Base-by-base conservation (phyloP, 2,329 filamentous ascomycete genomes). In the Chaetoscypha palmicola region DNA sequence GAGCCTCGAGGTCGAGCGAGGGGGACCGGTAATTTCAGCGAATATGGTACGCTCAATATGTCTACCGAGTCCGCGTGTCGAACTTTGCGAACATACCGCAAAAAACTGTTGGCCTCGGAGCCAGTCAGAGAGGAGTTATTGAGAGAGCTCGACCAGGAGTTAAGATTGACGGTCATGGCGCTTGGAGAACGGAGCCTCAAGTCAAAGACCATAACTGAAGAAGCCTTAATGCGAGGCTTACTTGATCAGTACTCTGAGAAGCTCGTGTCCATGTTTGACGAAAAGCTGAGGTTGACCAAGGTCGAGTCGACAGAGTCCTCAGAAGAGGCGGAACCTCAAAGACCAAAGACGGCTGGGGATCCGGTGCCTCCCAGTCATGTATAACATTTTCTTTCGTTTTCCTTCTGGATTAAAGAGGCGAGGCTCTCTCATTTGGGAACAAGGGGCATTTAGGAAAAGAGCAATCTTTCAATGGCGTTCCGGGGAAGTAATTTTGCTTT, bases 181-280 rank as follows among this genome's bases (percentile, higher is more conserved):
- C 63, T 84, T 22, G 59, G 61, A 14, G 61, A 63, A 43, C 61
- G 52, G 45, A 60, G 49, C 37, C 34, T 59, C 19, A 62, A 59
- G 47, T 53, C 60, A 67, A 71, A 59, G 56, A 60, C 69, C 1
- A 69, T 79, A 60, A 76, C 72, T 50, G 78, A 81, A 56, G 73
- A 71, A 14, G 68, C 76, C 38, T 65, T 84, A 24, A 76, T 71
- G 31, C 24, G 24, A 7, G 81, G 79, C 38, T 65, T 89, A 34
- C 66, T 90, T 5, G 85, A 88, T 53, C 78, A 86, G 63, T 88
- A 88, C 57, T 86, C 82, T 2, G 82, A 87, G 57, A 73, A 79
- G 47, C 67, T 90, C 37, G 77, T 87, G 4, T 77, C 71, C 35
- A 71, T 88, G 63, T 70, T 90, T 34, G 83, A 89, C 51, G 80